phyloP scores from a whole-genome alignment of 164 flowering plant genomes.

The Cinnamomum micranthum region DNA sequence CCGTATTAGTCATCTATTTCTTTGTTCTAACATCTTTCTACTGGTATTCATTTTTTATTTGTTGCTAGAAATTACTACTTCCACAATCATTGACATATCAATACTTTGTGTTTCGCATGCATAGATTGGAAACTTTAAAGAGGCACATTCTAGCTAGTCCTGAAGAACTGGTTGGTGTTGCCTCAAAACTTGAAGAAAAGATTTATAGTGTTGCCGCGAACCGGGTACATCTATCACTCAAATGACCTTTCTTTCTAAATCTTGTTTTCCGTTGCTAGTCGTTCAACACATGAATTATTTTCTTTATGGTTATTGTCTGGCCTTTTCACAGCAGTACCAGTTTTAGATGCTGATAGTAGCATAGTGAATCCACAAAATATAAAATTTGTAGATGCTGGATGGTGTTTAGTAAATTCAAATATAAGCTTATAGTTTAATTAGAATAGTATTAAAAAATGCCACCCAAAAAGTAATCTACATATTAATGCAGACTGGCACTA shows the following conservation, averaged over 20 bases:
- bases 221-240: slow-evolving; percentile 25
- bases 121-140: slow-evolving; percentile 43
- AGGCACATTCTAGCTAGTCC: slow-evolving; percentile 32
- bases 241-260: neutral
- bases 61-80: neutral
- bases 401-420: too few relatives aligned
- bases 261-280: neutral
- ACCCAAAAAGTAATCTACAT: too few relatives aligned
- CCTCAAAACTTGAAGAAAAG: slow-evolving; percentile 46
- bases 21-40: neutral
- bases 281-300: neutral
- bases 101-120: slow-evolving; percentile 5
- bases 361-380: too few relatives aligned
- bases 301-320: too few relatives aligned
- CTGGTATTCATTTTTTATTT: neutral
- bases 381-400: too few relatives aligned
- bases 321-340: too few relatives aligned
- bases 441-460: too few relatives aligned
- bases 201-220: slow-evolving; percentile 32
- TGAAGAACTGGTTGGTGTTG: slow-evolving; percentile 38
- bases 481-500: too few relatives aligned
- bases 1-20: neutral
- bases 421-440: too few relatives aligned
- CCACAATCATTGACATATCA: neutral
- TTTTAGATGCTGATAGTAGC: too few relatives aligned